Evolutionary conservation across 257 asterid genomes (phyloP).

Genomic region (Cordia subcordata): DNA sequence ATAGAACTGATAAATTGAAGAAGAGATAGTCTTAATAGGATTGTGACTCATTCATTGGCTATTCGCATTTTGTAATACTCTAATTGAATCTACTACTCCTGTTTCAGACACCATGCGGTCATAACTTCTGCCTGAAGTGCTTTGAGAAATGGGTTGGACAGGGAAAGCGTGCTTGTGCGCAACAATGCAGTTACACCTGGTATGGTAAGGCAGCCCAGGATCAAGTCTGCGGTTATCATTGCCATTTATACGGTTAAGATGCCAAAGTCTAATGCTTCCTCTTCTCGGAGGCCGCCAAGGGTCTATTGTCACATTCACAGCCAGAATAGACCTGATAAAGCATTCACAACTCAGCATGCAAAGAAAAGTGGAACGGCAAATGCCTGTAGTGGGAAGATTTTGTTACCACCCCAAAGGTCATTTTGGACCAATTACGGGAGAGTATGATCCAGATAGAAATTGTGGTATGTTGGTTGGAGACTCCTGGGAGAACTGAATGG

Average conservation of each 20-base stretch:
- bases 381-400: constrained; percentile 89
- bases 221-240: constrained; percentile 72
- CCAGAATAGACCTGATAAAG: constrained; percentile 87
- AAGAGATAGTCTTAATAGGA: background rate
- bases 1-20: too few species aligned
- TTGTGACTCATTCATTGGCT: too few species aligned
- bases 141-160: constrained; percentile 66
- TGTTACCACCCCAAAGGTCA: constrained; percentile 76
- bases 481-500: constrained; percentile 81
- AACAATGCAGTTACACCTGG: constrained; percentile 54
- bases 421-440: constrained; percentile 80
- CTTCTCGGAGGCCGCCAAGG: constrained; percentile 47
- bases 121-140: constrained; percentile 90
- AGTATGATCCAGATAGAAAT: constrained; percentile 63
- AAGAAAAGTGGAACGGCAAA: constrained; percentile 84
- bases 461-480: constrained; percentile 88
- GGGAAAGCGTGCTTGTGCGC: constrained; percentile 66
- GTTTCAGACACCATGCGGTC: constrained; percentile 96
- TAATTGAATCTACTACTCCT: too few species aligned
- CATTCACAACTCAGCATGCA: constrained; percentile 84
- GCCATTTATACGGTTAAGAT: constrained; percentile 72
- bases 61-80: background rate
- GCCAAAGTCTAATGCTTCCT: constrained; percentile 35
- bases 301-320: constrained; percentile 55
- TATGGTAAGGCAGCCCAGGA: constrained; percentile 84